These are phyloP conservation scores for peach (Prunus persica) DNA, from an alignment of 306 rosid genomes.

Conservation along the genomic window DNA sequence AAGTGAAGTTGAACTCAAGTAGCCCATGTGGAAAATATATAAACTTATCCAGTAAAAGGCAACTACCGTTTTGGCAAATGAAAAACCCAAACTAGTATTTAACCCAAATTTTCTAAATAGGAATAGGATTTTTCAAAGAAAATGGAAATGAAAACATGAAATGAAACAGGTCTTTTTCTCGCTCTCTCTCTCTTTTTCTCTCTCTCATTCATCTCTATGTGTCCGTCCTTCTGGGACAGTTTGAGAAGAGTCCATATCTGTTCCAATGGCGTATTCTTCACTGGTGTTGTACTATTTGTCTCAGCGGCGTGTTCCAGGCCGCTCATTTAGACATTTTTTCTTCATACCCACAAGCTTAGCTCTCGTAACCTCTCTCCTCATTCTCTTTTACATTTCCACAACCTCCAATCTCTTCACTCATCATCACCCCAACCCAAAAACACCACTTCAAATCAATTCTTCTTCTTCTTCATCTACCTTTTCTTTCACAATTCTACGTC, in stretches of 20 bases:
- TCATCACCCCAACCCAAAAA: neutral
- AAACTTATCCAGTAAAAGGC: no score
- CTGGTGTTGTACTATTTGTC: conserved; percentile 21
- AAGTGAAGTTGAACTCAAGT: no score
- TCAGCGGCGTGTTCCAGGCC: conserved; percentile 21
- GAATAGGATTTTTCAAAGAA: no score
- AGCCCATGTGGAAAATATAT: no score
- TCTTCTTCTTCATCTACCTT: conserved; percentile 3
- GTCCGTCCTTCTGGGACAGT: neutral
- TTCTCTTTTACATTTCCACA: conserved; percentile 50
- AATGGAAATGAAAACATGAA: no score
- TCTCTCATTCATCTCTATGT: neutral
- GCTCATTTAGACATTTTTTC: conserved; percentile 29
- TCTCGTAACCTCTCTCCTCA: conserved; percentile 39
- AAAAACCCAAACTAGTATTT: no score
- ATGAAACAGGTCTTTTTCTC: no score
- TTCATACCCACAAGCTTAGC: conserved; percentile 57
- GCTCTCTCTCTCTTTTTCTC: neutral
- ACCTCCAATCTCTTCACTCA: conserved; percentile 46
- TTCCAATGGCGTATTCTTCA: conserved; percentile 37
- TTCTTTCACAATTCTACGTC: neutral
- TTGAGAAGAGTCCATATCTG: neutral
- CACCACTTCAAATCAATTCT: conserved; percentile 19
- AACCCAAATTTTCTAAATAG: no score
- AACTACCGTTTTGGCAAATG: no score